These are phyloP conservation scores for Lenwebbia sp. DNA, from an alignment of 345 rosid genomes.

Conservation along the genomic window DNA sequence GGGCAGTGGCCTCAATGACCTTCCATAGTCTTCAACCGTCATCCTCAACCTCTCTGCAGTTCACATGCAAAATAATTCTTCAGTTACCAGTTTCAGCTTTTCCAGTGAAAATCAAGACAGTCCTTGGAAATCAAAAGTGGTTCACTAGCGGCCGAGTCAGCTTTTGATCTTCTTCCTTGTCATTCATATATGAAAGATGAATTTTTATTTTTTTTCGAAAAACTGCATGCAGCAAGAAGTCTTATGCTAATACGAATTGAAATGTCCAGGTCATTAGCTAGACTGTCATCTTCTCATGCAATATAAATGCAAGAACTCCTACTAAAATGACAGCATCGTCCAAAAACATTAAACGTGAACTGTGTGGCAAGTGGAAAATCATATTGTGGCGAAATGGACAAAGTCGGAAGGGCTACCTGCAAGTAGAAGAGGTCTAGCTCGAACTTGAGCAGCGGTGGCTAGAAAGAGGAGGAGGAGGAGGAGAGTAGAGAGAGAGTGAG, in stretches of 20 bases:
- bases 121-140: background rate
- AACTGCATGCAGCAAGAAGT: background rate
- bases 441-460: background rate
- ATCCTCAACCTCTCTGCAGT: background rate
- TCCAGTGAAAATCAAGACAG: background rate
- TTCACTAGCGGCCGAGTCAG: background rate
- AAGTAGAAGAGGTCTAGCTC: background rate
- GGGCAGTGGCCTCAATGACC: background rate
- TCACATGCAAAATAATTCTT: background rate
- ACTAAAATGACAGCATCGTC: background rate
- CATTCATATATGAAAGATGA: background rate
- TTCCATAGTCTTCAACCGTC: background rate
- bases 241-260: background rate
- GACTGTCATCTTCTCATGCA: background rate
- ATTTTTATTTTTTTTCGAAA: background rate
- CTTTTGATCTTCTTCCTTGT: background rate
- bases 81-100: background rate
- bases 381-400: background rate
- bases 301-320: background rate
- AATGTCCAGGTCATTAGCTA: background rate
- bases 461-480: background rate
- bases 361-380: background rate
- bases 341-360: background rate
- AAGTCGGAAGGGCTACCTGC: background rate
- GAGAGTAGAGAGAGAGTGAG: background rate